Conservation (phyloP, 805 yeast species). For the Starmerella bacillaris region DNA sequence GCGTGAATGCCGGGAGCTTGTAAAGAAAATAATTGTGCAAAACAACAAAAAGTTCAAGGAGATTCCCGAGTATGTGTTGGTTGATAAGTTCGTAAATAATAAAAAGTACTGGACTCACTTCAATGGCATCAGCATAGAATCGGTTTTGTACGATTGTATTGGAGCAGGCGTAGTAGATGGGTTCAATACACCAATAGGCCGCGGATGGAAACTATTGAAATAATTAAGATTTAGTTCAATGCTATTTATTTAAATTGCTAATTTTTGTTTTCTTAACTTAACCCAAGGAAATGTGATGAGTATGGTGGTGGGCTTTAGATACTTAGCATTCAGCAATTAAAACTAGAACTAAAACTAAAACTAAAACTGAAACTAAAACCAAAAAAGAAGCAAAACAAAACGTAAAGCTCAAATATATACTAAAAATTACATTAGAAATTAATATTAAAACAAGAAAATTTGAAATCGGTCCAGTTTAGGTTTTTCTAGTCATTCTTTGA, state of each 20-base stretch:
- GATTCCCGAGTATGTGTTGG: conserved; percentile 21
- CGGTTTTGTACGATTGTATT: conserved; percentile 37
- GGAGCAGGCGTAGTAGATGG: conserved; percentile 42
- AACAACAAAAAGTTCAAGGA: conserved; percentile 24
- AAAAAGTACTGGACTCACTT: conserved; percentile 28
- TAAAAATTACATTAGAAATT: not conserved
- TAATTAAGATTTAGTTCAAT: conserved; percentile 15
- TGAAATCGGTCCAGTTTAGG: not conserved
- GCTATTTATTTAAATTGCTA: not conserved
- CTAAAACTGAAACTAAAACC: no score
- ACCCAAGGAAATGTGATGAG: not conserved
- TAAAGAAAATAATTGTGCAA: conserved; percentile 17
- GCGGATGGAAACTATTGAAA: conserved; percentile 42
- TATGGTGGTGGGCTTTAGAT: no score
- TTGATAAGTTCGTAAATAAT: conserved; percentile 19
- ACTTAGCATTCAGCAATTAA: no score
- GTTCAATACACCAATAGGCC: conserved; percentile 40
- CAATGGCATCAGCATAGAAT: conserved; percentile 33
- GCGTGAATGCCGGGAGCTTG: conserved; percentile 23
- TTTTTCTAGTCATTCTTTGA: conserved; percentile 9
- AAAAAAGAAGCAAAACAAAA: no score
- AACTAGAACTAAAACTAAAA: no score
- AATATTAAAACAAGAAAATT: not conserved
- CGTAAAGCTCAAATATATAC: not conserved
- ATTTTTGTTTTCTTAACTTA: not conserved